phyloP scores from a whole-genome alignment of 441 rosid species.

The Bruguiera hainesii region DNA sequence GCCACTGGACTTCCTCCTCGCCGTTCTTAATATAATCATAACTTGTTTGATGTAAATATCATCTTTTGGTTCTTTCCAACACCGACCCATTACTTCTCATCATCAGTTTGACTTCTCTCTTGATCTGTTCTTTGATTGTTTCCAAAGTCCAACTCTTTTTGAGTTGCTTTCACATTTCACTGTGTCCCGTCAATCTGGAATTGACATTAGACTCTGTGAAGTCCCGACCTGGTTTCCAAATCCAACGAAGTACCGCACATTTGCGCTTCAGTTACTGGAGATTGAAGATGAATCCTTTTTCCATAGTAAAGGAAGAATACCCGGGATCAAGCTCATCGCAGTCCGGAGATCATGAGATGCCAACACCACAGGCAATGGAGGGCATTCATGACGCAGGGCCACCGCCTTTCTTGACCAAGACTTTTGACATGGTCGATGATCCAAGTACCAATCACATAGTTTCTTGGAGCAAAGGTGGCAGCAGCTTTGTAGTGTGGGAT shows the following conservation, averaged over 20 bases:
- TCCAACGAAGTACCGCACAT: too few species aligned
- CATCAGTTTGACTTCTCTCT: too few species aligned
- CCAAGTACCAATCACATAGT: constrained; percentile 43
- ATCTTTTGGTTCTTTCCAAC: not conserved
- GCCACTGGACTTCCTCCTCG: not conserved
- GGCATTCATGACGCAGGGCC: constrained; percentile 76
- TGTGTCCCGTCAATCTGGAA: not conserved
- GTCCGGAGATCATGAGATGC: constrained; percentile 20
- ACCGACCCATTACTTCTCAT: not conserved
- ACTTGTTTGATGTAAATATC: too few species aligned
- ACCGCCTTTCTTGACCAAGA: constrained; percentile 71
- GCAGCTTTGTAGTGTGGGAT: constrained; percentile 74
- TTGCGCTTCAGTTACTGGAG: too few species aligned
- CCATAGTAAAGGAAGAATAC: constrained; percentile 39
- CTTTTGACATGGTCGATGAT: constrained; percentile 71
- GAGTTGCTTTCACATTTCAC: too few species aligned
- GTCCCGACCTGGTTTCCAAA: too few species aligned
- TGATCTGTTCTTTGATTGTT: too few species aligned
- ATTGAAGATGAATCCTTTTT: constrained; percentile 37
- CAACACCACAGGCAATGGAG: constrained; percentile 63
- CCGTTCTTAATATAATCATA: not conserved
- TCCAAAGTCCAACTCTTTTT: too few species aligned
- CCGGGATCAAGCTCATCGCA: constrained; percentile 31
- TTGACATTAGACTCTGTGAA: not conserved
- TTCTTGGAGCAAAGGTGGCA: constrained; percentile 55